Conservation (phyloP, 116 monocot genomes). For the Trichopus zeylanicus region DNA sequence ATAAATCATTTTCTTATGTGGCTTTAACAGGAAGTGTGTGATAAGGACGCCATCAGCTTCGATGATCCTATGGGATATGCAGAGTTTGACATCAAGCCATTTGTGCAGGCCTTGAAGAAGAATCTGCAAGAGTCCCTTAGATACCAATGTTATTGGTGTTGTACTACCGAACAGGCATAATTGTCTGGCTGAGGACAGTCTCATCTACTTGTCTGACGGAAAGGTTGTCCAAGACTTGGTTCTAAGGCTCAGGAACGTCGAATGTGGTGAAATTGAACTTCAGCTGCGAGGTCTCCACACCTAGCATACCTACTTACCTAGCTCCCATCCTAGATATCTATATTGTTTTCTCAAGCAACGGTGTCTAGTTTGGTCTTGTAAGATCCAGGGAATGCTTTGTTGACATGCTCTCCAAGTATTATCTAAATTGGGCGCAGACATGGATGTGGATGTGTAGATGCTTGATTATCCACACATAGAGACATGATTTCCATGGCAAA, state of each 20-base stretch:
- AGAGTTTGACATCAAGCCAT: constrained; percentile 38
- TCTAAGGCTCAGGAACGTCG: constrained; percentile 35
- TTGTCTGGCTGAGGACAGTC: constrained; percentile 43
- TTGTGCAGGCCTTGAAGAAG: constrained; percentile 37
- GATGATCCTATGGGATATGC: constrained; percentile 31
- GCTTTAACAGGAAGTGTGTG: constrained; percentile 13
- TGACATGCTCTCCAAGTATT: too few species aligned
- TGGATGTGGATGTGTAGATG: too few species aligned
- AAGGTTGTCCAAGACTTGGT: constrained; percentile 33
- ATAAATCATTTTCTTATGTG: neutral
- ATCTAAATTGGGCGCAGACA: too few species aligned
- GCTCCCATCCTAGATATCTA: too few species aligned
- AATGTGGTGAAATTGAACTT: constrained; percentile 39
- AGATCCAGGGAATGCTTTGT: too few species aligned
- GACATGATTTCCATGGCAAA: too few species aligned
- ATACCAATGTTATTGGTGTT: constrained; percentile 23
- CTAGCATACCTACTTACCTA: too few species aligned
- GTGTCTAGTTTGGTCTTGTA: too few species aligned
- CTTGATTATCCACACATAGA: too few species aligned
- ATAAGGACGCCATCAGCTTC: constrained; percentile 22
- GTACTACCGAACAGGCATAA: constrained; percentile 32
- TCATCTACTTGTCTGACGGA: constrained; percentile 25
- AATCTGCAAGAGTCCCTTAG: constrained; percentile 10
- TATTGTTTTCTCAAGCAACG: too few species aligned
- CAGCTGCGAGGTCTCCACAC: constrained; percentile 31